phyloP scores from a whole-genome alignment of 306 rosid species.

The apple (Malus domestica) region ASM211411v1 NC_041795.1:24088001-24088500 shows the following conservation, averaged over 20 bases:
- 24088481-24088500: conserved; percentile 23
- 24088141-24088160: not conserved
- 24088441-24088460: not conserved
- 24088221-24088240: not conserved
- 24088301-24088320: not conserved
- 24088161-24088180: not conserved
- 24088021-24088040: not conserved
- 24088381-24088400: conserved; percentile 2
- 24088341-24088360: not conserved
- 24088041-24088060: not conserved
- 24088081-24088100: not conserved
- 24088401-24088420: not conserved
- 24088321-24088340: not conserved
- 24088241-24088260: not conserved
- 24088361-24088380: not conserved
- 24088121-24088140: not conserved
- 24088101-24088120: not conserved
- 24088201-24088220: not conserved
- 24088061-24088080: not conserved
- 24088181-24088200: not conserved
- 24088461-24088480: conserved; percentile 46
- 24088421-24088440: conserved; percentile 10
- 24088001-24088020: too few species aligned
- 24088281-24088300: not conserved
- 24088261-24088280: not conserved